Conservation (phyloP, 345 rosid genomes). For the Gossypioides kirkii region DNA sequence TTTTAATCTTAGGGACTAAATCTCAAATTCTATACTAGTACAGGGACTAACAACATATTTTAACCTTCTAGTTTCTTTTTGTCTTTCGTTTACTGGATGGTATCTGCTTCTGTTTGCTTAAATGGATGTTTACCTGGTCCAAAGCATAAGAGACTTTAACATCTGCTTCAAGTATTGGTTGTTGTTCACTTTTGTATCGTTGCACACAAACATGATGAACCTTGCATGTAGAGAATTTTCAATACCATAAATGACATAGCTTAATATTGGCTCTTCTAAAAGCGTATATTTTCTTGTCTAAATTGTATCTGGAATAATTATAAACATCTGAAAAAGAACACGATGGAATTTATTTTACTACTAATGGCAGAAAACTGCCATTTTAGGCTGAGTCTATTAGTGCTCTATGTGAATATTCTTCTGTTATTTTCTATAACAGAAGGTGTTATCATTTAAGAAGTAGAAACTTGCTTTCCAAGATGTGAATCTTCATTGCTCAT, state of each 20-base stretch:
- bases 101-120: constrained; percentile 1
- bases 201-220: not conserved
- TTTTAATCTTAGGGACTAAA: no score
- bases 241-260: not conserved
- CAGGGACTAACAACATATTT: no score
- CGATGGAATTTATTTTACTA: not conserved
- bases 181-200: not conserved
- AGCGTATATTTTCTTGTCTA: not conserved
- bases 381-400: not conserved
- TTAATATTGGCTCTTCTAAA: not conserved
- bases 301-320: not conserved
- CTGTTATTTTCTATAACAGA: not conserved
- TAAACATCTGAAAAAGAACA: not conserved
- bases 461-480: not conserved
- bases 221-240: not conserved
- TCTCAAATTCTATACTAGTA: no score
- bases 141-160: not conserved
- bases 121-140: not conserved
- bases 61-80: not conserved
- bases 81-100: not conserved
- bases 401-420: not conserved
- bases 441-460: not conserved
- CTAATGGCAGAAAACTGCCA: not conserved
- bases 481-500: constrained; percentile 1
- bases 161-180: not conserved